Evolutionary conservation across 2,329 filamentous ascomycete species (phyloP), one percentile per base, ranked within the genome.

Genomic region (Pseudodiploospora longispora): DNA sequence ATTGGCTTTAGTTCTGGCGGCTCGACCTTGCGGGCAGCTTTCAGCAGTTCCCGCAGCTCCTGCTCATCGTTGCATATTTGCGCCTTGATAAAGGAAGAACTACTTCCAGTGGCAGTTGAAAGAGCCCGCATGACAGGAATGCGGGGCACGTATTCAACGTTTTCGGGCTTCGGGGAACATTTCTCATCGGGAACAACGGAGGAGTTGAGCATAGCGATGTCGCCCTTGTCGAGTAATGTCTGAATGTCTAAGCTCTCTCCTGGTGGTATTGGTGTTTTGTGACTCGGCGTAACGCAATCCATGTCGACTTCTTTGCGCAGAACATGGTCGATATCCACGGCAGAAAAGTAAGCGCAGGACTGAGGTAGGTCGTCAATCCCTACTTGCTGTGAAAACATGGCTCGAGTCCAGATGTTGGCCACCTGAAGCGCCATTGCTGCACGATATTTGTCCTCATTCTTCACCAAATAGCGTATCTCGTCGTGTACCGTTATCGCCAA

Each of bases 301-400:
- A 98, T 95, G 62, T 98, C 85, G 4, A 98, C 94, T 64, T 98
- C 93, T 62, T 98, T 98, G 41, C 93, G 80, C n/a, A 98, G 73
- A 3, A 98, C 90, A 55, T 88, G 83, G 59, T 98, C 93, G 52
- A 98, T 87, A 59, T 98, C 93, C 5, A 98, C 81, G 4, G 93
- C 91, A 1, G 87, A 94, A 66, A 98, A 98, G 65, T 89, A 98
- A 6, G 93, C 93, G 57, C 90, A 96, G 0, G 85, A 82, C 59
- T 97, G 93, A 1, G 94, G 93, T 7, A 98, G 75, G 58, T 98
- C 93, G 51, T 95, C 74, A 56, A 98, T 98, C 47, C 93, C 93
- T 58, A 96, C 87, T 65, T 98, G 93, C 64, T 98, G 89, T 1
- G 86, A 80, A 62, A 98, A 98, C 86, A 98, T 96, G 51, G 90